A percentile compares a stretch with the other conserved stretches of the same genome.
Conservation (phyloP, 2,329 filamentous ascomycete species). For the Geoglossum cookeanum region DNA sequence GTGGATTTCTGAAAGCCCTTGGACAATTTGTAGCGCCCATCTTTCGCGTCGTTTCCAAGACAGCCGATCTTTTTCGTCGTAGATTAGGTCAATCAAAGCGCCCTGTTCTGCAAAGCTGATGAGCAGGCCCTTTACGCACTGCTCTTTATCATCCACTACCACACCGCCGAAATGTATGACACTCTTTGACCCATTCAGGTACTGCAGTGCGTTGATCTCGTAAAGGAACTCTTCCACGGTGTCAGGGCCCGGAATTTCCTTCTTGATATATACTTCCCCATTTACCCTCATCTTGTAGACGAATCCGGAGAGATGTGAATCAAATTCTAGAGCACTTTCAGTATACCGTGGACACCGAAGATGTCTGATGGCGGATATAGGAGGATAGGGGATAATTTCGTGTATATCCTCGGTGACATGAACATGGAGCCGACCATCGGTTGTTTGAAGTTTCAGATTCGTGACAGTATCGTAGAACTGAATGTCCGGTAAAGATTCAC, state of each 20-base stretch:
- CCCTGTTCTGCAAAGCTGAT: constrained; percentile 78
- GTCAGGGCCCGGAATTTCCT: constrained; percentile 91
- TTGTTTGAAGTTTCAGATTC: constrained; percentile 83
- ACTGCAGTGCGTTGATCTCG: constrained; percentile 85
- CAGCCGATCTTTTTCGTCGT: constrained; percentile 46
- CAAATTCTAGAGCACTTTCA: constrained; percentile 64
- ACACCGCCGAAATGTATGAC: constrained; percentile 80
- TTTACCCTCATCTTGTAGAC: constrained; percentile 77
- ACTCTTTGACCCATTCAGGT: constrained; percentile 48
- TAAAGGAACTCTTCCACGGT: constrained; percentile 94
- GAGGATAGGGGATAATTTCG: constrained; percentile 80
- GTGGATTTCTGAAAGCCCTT: constrained; percentile 79
- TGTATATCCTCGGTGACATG: constrained; percentile 96
- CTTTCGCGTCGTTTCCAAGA: constrained; percentile 57
- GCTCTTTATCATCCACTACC: constrained; percentile 58
- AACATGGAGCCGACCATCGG: constrained; percentile 72
- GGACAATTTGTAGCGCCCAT: constrained; percentile 84
- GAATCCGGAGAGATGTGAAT: constrained; percentile 88
- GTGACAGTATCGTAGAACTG: constrained; percentile 94
- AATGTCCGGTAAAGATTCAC: constrained; percentile 79
- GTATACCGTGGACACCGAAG: constrained; percentile 43
- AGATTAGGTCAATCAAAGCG: constrained; percentile 77
- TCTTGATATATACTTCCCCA: constrained; percentile 65
- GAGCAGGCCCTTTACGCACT: constrained; percentile 68
- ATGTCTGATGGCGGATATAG: constrained; percentile 53